phyloP scores from a whole-genome alignment of 805 yeast species.

The Candida rishiriensis region DNA sequence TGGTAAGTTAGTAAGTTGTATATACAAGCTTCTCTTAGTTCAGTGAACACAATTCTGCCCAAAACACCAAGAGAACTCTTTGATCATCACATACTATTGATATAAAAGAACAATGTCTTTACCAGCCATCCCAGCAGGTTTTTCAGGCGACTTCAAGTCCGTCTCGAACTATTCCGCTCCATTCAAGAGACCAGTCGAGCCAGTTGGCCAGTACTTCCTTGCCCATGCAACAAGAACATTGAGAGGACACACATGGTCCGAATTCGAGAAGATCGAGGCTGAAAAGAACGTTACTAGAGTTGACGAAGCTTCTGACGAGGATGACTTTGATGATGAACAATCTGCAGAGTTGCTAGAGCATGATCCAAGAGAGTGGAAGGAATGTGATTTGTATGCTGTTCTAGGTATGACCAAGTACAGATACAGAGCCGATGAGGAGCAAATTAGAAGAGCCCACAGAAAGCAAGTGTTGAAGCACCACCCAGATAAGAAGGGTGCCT shows the following conservation, averaged over 20 bases:
- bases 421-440: slow-evolving; percentile 87
- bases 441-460: slow-evolving; percentile 95
- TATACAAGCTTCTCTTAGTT: too few relatives aligned
- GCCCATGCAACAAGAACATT: slow-evolving; percentile 96
- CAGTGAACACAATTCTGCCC: too few relatives aligned
- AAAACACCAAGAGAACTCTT: too few relatives aligned
- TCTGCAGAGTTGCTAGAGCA: slow-evolving; percentile 66
- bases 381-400: slow-evolving; percentile 93
- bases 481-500: slow-evolving; percentile 95
- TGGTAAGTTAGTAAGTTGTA: too few relatives aligned
- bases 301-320: slow-evolving; percentile 59
- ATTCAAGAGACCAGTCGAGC: slow-evolving; percentile 82
- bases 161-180: slow-evolving; percentile 51
- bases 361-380: slow-evolving; percentile 98
- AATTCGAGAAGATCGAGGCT: slow-evolving; percentile 90
- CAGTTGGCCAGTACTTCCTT: slow-evolving; percentile 92
- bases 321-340: slow-evolving; percentile 72
- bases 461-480: slow-evolving; percentile 94
- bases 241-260: slow-evolving; percentile 98
- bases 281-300: slow-evolving; percentile 72
- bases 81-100: too few relatives aligned
- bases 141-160: slow-evolving; percentile 45
- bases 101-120: slow-evolving; percentile 31
- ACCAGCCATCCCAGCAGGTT: slow-evolving; percentile 52
- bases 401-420: slow-evolving; percentile 90